phyloP scores from a whole-genome alignment of 2,329 filamentous ascomycete species.

The Clonostachys rosea region DNA sequence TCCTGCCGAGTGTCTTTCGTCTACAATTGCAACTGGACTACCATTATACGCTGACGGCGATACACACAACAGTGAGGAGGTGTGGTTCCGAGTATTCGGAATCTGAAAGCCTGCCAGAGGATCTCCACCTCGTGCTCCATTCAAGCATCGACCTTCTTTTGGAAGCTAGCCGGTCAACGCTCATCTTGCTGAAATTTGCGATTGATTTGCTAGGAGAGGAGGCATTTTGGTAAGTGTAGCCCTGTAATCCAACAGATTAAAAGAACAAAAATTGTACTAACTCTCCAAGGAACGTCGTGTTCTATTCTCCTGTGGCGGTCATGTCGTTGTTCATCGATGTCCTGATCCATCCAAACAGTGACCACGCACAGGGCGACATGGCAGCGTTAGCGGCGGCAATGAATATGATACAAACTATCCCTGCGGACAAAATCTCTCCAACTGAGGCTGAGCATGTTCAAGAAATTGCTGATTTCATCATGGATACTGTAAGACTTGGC shows the following conservation, averaged over 20 bases:
- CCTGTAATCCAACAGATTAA: not conserved
- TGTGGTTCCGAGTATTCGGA: conserved; percentile 29
- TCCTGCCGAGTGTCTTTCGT: conserved; percentile 34
- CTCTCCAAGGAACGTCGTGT: conserved; percentile 2
- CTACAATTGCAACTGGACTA: conserved; percentile 49
- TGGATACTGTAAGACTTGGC: conserved; percentile 4
- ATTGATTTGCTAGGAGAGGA: conserved; percentile 34
- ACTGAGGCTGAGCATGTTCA: conserved; percentile 1
- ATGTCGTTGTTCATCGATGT: conserved; percentile 7
- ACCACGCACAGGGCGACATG: conserved; percentile 8
- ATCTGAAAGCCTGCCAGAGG: conserved; percentile 6
- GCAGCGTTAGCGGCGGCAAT: conserved; percentile 5
- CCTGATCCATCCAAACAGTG: conserved; percentile 2
- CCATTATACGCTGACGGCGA: conserved; percentile 46
- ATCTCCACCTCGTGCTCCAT: conserved; percentile 36
- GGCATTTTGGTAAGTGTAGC: conserved; percentile 38
- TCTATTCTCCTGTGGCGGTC: conserved; percentile 4
- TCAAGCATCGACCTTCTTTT: conserved; percentile 48
- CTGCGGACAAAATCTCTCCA: not conserved
- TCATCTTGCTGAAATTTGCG: conserved; percentile 38
- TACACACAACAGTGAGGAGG: conserved; percentile 48
- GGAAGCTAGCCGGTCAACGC: conserved; percentile 49
- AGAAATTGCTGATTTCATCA: conserved; percentile 2
- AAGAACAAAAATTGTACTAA: not conserved
- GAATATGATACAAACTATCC: conserved; percentile 1